Evolutionary conservation across 306 rosid species (phyloP), one percentile per base, ranked within the genome.

Genomic region (Aeschynomene evenia): DNA sequence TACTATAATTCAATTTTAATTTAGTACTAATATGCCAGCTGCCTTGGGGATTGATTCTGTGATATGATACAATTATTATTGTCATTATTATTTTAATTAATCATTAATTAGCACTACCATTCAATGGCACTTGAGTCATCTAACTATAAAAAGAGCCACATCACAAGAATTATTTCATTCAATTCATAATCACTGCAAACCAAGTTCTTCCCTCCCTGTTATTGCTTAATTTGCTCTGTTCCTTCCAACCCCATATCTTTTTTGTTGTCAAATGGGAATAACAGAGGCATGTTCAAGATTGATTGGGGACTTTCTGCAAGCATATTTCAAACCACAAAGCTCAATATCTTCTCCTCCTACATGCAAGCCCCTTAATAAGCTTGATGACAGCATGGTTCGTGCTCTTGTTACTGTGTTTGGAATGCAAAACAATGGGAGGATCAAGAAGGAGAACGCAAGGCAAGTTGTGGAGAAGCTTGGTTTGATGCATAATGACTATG

Each of bases 341-440:
- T 26, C 88, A 21, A 46, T 23, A 60, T 13, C 70, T 36, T 11
- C 33, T 5, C 49, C 24, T 4, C 59, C 34, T 40, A 6, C 14
- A 6, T 48, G 70, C 77, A 71, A 64, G 45, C 21, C 77, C n/a
- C 63, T 67, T 16, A 83, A 77, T 16, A 83, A 77, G 33, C 79
- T 84, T 33, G 86, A 90, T 31, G 91, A 80, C 18, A 59, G 80
- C 42, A 77, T 89, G 88, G 67, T 86, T 0, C 21, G 81, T 7
- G 92, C 96, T 20, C 86, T 92, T 31, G 82, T 89, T 33, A 87
- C 89, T 0, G 98, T 92, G 52, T 92, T 92, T 58, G 98, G 95
- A 57, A 87, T 92, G 98, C 80, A 86, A 71, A 80, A 45, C 75
- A 84, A 90, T 42, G 96, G 98, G 42, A 90, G 84, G 46, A 86